Evolutionary conservation across 2,329 filamentous ascomycete species (phyloP).

Genomic region (Teratosphaeriaceae sp.): DNA sequence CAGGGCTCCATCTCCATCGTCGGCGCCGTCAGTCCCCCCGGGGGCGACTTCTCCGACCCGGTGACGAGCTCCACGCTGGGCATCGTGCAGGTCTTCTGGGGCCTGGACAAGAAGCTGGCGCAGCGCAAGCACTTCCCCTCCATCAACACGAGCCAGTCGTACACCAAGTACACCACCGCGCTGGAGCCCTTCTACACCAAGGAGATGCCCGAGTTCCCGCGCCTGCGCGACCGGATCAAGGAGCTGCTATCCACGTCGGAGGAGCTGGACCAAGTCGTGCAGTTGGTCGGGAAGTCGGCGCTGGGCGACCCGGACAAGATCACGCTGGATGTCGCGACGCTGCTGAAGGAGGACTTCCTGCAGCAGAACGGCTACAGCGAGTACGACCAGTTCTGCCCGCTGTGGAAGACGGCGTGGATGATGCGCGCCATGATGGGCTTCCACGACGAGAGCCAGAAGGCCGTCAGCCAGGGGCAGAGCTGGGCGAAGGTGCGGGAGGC

Average conservation of each 20-base stretch:
- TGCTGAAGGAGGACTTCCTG: constrained; percentile 97
- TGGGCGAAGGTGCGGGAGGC: constrained; percentile 92
- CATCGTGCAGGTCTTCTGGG: constrained; percentile 99
- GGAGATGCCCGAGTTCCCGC: constrained; percentile 88
- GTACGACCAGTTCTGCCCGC: constrained; percentile 97
- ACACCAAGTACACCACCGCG: constrained; percentile 89
- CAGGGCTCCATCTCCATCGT: constrained; percentile 95
- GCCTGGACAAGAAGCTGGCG: constrained; percentile 98
- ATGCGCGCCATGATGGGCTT: constrained; percentile 99
- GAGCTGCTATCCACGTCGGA: constrained; percentile 92
- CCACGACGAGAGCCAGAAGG: constrained; percentile 97
- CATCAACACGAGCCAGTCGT: constrained; percentile 89
- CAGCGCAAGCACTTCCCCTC: constrained; percentile 99
- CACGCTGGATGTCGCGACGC: constrained; percentile 80
- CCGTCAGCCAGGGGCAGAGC: constrained; percentile 78
- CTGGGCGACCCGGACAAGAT: constrained; percentile 98
- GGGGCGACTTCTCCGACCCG: constrained; percentile 98
- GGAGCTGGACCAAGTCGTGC: constrained; percentile 96
- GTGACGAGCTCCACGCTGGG: constrained; percentile 88
- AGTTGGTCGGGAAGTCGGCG: constrained; percentile 95
- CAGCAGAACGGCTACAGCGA: constrained; percentile 99
- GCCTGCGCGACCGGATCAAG: constrained; percentile 85
- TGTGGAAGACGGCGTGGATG: constrained; percentile 99
- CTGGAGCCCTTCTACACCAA: constrained; percentile 94
- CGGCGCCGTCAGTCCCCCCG: constrained; percentile 91